A percentile compares a stretch with the other conserved stretches of the same genome.
Conservation (phyloP, 1,139 yeast genomes). For the Meyerozyma sp. region DNA sequence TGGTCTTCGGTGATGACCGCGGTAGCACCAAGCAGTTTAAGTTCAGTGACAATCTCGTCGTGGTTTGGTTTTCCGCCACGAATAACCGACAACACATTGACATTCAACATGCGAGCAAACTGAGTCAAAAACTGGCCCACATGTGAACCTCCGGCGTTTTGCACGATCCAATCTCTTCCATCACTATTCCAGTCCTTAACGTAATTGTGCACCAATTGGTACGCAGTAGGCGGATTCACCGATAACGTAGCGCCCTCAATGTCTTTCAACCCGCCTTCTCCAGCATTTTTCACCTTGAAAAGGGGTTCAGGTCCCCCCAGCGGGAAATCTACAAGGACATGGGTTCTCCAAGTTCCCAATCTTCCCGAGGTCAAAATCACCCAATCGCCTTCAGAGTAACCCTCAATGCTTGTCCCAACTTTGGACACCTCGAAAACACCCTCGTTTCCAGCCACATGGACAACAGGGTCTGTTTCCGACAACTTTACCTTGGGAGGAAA, state of each 20-base stretch:
- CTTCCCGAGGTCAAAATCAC: conserved; percentile 25
- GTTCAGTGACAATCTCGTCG: conserved; percentile 15
- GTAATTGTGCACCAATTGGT: conserved; percentile 23
- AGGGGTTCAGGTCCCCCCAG: conserved; percentile 17
- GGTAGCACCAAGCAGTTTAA: conserved; percentile 26
- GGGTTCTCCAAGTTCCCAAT: conserved; percentile 34
- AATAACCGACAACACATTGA: conserved; percentile 26
- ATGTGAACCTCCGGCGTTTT: conserved; percentile 32
- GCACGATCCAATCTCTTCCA: conserved; percentile 29
- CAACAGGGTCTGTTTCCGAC: conserved; percentile 26
- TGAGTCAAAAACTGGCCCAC: conserved; percentile 28
- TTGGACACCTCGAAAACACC: conserved; percentile 24
- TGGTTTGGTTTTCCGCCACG: conserved; percentile 25
- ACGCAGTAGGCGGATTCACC: conserved; percentile 32
- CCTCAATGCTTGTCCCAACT: conserved; percentile 17
- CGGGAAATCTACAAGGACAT: conserved; percentile 16
- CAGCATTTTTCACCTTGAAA: conserved; percentile 13
- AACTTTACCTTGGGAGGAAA: conserved; percentile 28
- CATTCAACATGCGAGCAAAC: conserved; percentile 17
- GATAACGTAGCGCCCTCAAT: conserved; percentile 30
- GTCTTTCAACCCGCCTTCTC: conserved; percentile 11
- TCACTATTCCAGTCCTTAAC: conserved; percentile 20
- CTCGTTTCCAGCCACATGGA: conserved; percentile 39
- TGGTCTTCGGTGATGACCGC: conserved; percentile 24
- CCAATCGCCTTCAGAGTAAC: conserved; percentile 23